Evolutionary conservation across 768 basidiomycete species (phyloP), one percentile per base, ranked within the genome.

Genomic region (Neoboletus magnificus): DNA sequence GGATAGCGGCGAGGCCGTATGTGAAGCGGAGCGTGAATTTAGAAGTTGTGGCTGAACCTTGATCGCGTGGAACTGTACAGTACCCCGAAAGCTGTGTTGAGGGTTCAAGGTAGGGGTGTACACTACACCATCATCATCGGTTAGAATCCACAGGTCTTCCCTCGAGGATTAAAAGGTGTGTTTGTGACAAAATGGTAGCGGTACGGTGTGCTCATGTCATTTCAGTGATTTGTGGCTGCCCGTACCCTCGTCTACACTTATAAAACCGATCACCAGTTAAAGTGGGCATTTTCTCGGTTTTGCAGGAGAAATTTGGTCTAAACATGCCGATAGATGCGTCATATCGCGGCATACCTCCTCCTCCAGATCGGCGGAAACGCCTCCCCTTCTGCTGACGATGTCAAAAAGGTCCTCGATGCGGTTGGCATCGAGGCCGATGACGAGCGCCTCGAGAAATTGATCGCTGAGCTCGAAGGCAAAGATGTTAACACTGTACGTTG

Each of bases 141-240:
- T 82, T 87, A 92, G 89, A 90, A 91, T 82, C 90, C 85, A 85
- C 89, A 89, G 83, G 88, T 93, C 91, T 82, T 93, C 91, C 90
- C 79, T 78, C 59, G 80, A 71, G 91, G 91, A 92, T 93, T 93
- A 93, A 93, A 93, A 73, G 86, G 75, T 76, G 48, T 49, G 64
- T 39, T 29, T 13, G 4, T 11, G 29, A 18, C 29, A 0, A 4
- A 10, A 52, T 16, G 2, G 13, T 25, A 16, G n/a, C 9, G 22
- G 12, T 51, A 30, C 4, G 54, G 27, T 36, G 42, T 2, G 29
- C 58, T 62, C 39, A 65, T 44, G 12, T 42, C 13, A 70, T 67
- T 51, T 20, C 69, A 89, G 91, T 82, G 91, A 93, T 93, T 89
- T 89, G 90, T 90, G 89, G 91, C 91, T 93, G 83, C 83, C 71